Evolutionary conservation across 2,329 filamentous ascomycete genomes (phyloP).

Genomic region (Arachnomyces sp.): DNA sequence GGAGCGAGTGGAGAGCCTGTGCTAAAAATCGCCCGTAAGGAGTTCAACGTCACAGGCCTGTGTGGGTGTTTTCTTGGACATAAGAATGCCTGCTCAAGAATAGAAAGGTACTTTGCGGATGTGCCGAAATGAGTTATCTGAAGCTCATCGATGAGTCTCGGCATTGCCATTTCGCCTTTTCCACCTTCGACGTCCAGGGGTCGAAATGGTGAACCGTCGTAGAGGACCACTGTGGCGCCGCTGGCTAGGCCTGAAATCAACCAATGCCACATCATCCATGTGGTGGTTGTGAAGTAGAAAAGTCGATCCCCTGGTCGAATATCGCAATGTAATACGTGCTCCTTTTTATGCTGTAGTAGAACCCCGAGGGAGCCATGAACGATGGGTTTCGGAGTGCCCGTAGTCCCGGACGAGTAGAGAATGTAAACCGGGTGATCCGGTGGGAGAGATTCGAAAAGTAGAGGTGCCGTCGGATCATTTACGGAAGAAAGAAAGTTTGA

Average conservation of each 20-base stretch:
- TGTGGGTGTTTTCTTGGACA: constrained; percentile 48
- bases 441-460: constrained; percentile 66
- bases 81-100: constrained; percentile 71
- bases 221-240: constrained; percentile 76
- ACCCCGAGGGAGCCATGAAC: constrained; percentile 87
- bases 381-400: constrained; percentile 80
- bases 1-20: constrained; percentile 88
- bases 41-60: constrained; percentile 30
- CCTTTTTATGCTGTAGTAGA: constrained; percentile 93
- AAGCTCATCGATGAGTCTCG: constrained; percentile 69
- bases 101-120: constrained; percentile 83
- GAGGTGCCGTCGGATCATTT: constrained; percentile 27
- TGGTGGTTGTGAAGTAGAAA: constrained; percentile 90
- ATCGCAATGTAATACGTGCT: constrained; percentile 80
- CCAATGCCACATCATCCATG: constrained; percentile 99
- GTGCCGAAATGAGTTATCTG: constrained; percentile 90
- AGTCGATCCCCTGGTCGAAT: constrained; percentile 63
- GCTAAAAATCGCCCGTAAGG: constrained; percentile 79
- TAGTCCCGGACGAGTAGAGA: constrained; percentile 87
- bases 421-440: constrained; percentile 90
- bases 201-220: constrained; percentile 85
- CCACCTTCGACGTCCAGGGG: constrained; percentile 49
- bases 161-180: constrained; percentile 71
- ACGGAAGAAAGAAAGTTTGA: constrained; percentile 39
- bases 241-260: constrained; percentile 75